Evolutionary conservation across 2,329 filamentous ascomycete genomes (phyloP), one percentile per base, ranked within the genome.

Genomic region (Metarhizium anisopliae): DNA sequence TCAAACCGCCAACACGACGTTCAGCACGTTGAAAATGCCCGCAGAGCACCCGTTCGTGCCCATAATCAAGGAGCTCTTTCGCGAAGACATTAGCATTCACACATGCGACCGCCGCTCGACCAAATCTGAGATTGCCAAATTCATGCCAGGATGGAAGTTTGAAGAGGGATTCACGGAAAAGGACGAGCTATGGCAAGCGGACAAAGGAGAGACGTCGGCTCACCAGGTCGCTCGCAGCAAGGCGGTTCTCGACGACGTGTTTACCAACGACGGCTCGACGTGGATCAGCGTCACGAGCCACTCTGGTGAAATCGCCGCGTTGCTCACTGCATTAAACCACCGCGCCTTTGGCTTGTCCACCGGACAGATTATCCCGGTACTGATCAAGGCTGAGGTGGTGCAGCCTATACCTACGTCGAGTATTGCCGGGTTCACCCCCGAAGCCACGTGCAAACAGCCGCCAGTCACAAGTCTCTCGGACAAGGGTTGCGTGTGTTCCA

Each of bases 1-100:
- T 8, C 72, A 78, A 52, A 89, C 86, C 0, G 81, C 84, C 4
- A 77, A 80, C 53, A 66, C 84, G 20, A 87, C 84, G 2, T 89
- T 86, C 63, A 65, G 66, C 2, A 74, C 70, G 11, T 72, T 89
- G 2, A 62, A 72, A 2, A 64, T 87, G 2, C 82, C 83, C 1
- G 64, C 66, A 7, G 66, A 73, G 3, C 67, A 67, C 11, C 77
- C 76, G 0, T 88, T 87, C 61, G 67, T 68, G 2, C 85, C 84
- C 0, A 71, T 74, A 1, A 70, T 89, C 58, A 88, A 87, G 68
- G 86, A 89, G 62, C 66, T 78, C 40, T 73, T 89, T 60, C 77
- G 86, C 35, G 86, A 89, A 67, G 79, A 80, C 2, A 81, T 89
- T 55, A 83, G 79, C 54, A 80, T 83, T 47, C 86, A 88, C 64